Evolutionary conservation across 371 early-diverging fungal genomes (phyloP), one percentile per base, ranked within the genome.

Genomic region (Actinomortierella wolfii): DNA sequence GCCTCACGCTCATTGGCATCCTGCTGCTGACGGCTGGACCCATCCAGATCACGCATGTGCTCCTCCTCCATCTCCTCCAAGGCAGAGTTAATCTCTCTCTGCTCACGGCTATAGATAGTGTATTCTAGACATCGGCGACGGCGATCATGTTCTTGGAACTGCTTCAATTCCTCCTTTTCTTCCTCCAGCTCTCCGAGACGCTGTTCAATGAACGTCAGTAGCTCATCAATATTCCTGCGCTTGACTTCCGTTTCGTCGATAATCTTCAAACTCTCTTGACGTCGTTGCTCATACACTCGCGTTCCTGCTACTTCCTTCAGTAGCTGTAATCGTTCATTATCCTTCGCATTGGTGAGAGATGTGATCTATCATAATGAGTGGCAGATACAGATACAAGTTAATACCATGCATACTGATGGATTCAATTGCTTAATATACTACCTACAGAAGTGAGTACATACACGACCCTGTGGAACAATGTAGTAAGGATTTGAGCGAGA

Each of bases 221-320:
- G 87, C 61, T 94, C 94, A 15, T 90, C 85, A 56, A 99, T 99
- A 80, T 98, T 98, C 7, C 78, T 62, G 23, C 92, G 87, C 70
- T 96, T 97, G 25, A 83, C 68, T 42, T 95, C 95, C 34, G 97
- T 94, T 57, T 99, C 98, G 41, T 94, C 91, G 78, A 99, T 89
- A 46, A 96, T 89, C 73, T 93, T 94, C 54, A 90, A 71, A 82
- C 94, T 92, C 70, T 95, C 96, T 26, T 84, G 81, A 51, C 98
- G 86, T n/a, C 96, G 88, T 59, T 90, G 85, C 82, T 99, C 99
- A 77, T 99, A 99, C 2, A 98, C 94, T 20, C 90, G 82, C 6
- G 98, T 99, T 53, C 99, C 99, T 17, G 99, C 98, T 40, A 99
- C 95, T 61, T 99, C 97, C 70, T 98, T 98, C 17, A 99, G 86